phyloP scores from a whole-genome alignment of 306 rosid species.

The Castanea sativa region DNA sequence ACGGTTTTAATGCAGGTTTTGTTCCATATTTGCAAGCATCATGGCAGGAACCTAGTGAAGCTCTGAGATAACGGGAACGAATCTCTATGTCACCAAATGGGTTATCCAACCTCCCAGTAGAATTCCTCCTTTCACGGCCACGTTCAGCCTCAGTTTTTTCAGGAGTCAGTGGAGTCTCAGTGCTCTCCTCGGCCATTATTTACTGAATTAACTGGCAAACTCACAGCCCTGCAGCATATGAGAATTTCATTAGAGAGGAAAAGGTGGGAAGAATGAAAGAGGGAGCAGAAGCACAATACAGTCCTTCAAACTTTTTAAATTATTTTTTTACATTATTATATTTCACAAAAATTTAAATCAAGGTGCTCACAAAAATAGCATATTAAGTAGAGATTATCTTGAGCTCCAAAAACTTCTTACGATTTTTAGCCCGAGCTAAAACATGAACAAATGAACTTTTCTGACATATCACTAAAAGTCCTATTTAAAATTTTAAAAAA shows the following conservation, averaged over 20 bases:
- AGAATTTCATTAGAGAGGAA: slow-evolving; percentile 15
- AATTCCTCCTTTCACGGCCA: slow-evolving; percentile 17
- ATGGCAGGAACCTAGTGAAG: slow-evolving; percentile 64
- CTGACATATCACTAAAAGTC: too few relatives aligned
- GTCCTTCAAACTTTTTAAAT: too few relatives aligned
- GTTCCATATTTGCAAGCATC: slow-evolving; percentile 75
- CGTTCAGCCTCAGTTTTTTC: slow-evolving; percentile 24
- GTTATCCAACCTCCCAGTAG: slow-evolving; percentile 11
- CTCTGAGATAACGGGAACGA: slow-evolving; percentile 62
- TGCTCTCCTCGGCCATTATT: slow-evolving; percentile 43
- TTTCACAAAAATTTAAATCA: too few relatives aligned
- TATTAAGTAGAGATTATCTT: too few relatives aligned
- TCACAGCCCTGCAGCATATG: slow-evolving; percentile 42
- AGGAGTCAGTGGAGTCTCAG: slow-evolving; percentile 27
- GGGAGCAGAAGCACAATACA: neutral
- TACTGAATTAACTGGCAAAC: slow-evolving; percentile 21
- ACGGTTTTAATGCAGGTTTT: slow-evolving; percentile 45
- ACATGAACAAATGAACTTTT: too few relatives aligned
- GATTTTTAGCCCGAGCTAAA: too few relatives aligned
- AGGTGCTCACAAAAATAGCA: too few relatives aligned
- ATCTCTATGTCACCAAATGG: slow-evolving; percentile 25
- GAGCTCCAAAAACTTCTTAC: too few relatives aligned
- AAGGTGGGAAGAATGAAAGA: neutral
- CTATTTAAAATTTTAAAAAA: too few relatives aligned
- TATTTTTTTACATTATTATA: too few relatives aligned